Conservation (phyloP, 805 yeast genomes). For the Lipomyces lipofer region DNA sequence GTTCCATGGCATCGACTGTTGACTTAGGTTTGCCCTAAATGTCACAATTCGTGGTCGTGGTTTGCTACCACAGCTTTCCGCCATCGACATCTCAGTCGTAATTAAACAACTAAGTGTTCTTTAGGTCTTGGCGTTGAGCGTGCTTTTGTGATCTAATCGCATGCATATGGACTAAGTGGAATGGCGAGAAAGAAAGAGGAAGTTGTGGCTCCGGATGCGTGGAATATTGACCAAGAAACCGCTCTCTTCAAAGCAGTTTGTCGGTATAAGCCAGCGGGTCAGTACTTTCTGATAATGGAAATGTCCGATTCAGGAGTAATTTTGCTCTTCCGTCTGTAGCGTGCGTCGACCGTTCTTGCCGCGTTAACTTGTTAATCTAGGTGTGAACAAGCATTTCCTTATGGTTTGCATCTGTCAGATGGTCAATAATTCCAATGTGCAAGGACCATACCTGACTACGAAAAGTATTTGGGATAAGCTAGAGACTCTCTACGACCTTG, state of each 20-base stretch:
- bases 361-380: no score
- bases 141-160: no score
- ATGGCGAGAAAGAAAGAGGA: slow-evolving; percentile 11
- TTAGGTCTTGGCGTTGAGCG: no score
- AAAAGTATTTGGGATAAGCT: slow-evolving; percentile 62
- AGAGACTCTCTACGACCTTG: slow-evolving; percentile 53
- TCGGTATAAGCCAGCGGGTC: slow-evolving; percentile 69
- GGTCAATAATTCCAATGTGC: slow-evolving; percentile 33
- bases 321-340: no score
- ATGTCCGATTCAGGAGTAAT: no score
- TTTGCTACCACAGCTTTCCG: background rate
- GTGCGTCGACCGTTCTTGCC: no score
- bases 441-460: slow-evolving; percentile 43
- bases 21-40: no score
- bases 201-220: slow-evolving; percentile 35
- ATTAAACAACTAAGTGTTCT: background rate
- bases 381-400: slow-evolving; percentile 41
- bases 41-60: no score
- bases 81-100: background rate
- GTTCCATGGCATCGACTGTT: no score
- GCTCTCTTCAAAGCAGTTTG: slow-evolving; percentile 61
- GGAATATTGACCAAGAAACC: slow-evolving; percentile 66
- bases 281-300: no score
- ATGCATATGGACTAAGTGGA: no score
- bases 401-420: slow-evolving; percentile 40